Conservation (phyloP, 148 eudicot genomes). For the Linanthus parryae region DNA sequence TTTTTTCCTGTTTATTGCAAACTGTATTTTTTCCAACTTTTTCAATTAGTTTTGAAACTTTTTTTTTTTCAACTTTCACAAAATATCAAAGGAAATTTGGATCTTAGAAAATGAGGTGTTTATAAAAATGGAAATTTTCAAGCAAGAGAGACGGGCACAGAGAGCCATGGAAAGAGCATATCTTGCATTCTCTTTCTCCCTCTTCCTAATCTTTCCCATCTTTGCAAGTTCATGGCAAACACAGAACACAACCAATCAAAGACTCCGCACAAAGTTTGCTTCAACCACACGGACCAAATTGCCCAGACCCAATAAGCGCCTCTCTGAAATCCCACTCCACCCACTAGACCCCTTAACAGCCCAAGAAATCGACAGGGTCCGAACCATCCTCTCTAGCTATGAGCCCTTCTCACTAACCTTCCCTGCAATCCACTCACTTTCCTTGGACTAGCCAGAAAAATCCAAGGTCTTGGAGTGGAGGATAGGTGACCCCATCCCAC, state of each 20-base stretch:
- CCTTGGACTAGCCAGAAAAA: conserved; percentile 16
- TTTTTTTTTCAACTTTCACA: too few relatives aligned
- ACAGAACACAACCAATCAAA: not conserved
- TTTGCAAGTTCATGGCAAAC: conserved; percentile 6
- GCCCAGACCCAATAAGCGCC: not conserved
- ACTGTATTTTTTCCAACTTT: too few relatives aligned
- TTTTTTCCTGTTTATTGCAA: too few relatives aligned
- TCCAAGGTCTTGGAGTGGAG: conserved; percentile 15
- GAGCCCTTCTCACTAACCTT: conserved; percentile 4
- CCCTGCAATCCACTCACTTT: conserved; percentile 13
- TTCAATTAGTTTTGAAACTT: too few relatives aligned
- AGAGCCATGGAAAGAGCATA: conserved; percentile 2
- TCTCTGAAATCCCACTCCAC: conserved; percentile 8
- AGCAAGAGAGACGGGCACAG: too few relatives aligned
- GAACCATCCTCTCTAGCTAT: conserved; percentile 9
- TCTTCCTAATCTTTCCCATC: conserved; percentile 6
- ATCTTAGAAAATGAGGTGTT: too few relatives aligned
- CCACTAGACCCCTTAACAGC: conserved; percentile 27
- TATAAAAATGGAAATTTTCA: too few relatives aligned
- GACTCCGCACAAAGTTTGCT: not conserved
- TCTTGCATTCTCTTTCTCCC: conserved; percentile 4
- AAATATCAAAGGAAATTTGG: too few relatives aligned
- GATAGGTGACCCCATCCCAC: conserved; percentile 15
- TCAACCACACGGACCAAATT: not conserved
- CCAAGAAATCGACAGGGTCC: conserved; percentile 16